phyloP scores from a whole-genome alignment of 352 stramenopile genomes.

The Pythium aristosporum region DNA sequence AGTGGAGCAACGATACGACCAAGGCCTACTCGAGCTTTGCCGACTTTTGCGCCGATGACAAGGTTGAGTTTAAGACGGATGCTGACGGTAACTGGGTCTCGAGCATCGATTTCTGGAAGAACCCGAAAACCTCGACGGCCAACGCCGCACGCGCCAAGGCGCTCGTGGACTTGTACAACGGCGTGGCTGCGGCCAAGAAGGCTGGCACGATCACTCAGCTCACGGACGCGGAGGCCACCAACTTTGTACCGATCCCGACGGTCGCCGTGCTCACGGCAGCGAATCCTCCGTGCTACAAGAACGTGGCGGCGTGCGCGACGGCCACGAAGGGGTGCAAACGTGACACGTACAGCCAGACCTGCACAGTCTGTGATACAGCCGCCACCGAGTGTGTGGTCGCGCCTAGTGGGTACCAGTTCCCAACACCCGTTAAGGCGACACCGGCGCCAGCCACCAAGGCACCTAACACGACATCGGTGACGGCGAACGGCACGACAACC shows the following conservation, averaged over 20 bases:
- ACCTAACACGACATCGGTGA: background rate
- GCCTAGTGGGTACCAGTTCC: background rate
- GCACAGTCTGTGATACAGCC: constrained; percentile 38
- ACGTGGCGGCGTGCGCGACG: constrained; percentile 46
- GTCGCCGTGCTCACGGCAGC: constrained; percentile 34
- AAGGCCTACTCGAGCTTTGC: constrained; percentile 26
- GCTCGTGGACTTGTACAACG: constrained; percentile 64
- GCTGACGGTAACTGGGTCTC: constrained; percentile 27
- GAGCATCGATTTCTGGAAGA: constrained; percentile 50
- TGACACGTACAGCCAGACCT: constrained; percentile 63
- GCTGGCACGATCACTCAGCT: background rate
- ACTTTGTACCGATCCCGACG: constrained; percentile 47
- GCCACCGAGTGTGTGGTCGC: background rate
- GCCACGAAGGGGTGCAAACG: constrained; percentile 50
- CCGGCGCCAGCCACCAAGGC: background rate
- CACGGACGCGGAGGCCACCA: constrained; percentile 1
- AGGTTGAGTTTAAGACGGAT: constrained; percentile 37
- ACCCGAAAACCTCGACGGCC: constrained; percentile 38
- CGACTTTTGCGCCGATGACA: constrained; percentile 57
- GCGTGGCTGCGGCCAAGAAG: constrained; percentile 21
- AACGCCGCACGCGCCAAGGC: constrained; percentile 42
- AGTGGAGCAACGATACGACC: constrained; percentile 27
- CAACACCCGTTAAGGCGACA: background rate
- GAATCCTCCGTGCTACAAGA: constrained; percentile 76
- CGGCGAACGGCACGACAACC: background rate